These are phyloP conservation scores for Russula vinacea DNA, from an alignment of 768 basidiomycete species.

Conservation along the genomic window DNA sequence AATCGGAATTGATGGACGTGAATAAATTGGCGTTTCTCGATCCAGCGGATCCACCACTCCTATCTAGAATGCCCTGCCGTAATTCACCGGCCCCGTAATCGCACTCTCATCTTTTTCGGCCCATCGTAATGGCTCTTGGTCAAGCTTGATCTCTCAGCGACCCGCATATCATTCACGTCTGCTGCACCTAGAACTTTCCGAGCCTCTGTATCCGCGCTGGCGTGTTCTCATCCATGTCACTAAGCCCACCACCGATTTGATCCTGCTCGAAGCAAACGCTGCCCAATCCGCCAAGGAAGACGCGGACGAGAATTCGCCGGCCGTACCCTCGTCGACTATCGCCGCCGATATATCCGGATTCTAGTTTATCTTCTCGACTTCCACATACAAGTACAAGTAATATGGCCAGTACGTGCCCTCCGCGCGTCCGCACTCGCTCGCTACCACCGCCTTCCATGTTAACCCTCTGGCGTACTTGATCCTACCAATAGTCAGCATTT, in stretches of 20 bases:
- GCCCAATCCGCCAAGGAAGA: slow-evolving; percentile 72
- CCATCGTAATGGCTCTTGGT: background rate
- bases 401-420: too few species aligned
- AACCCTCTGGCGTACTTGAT: too few species aligned
- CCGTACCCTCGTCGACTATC: slow-evolving; percentile 32
- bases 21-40: slow-evolving; percentile 3
- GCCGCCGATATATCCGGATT: slow-evolving; percentile 80
- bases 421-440: too few species aligned
- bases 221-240: slow-evolving; percentile 76
- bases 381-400: too few species aligned
- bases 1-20: slow-evolving; percentile 11
- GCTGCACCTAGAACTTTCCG: slow-evolving; percentile 69
- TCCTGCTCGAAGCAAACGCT: slow-evolving; percentile 66
- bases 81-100: slow-evolving; percentile 8
- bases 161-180: slow-evolving; percentile 10
- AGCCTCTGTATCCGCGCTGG: slow-evolving; percentile 85
- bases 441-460: too few species aligned
- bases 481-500: too few species aligned
- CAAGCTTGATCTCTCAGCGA: slow-evolving; percentile 8
- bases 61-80: background rate
- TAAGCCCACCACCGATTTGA: slow-evolving; percentile 70
- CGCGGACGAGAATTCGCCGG: slow-evolving; percentile 58
- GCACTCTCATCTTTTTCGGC: background rate
- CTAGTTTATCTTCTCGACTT: too few species aligned
- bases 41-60: background rate